Percentiles rank a stretch among this genome's conserved stretches.
Evolutionary conservation across 2,329 filamentous ascomycete species (phyloP).

Genomic region (Talaromyces sp.): DNA sequence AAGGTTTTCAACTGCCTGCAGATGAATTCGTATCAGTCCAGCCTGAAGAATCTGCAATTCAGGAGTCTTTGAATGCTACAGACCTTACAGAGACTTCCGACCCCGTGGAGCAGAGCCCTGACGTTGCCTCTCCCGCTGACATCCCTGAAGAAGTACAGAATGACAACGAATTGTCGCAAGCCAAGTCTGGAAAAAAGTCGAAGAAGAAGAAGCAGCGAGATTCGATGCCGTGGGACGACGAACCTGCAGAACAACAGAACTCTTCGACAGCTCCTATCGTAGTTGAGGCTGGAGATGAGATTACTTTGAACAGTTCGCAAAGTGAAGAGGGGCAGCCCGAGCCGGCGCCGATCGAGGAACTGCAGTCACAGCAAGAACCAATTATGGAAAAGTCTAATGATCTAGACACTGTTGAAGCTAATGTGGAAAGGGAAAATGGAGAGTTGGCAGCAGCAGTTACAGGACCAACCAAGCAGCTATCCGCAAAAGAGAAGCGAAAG

Average conservation of each 20-base stretch:
- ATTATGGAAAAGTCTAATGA: neutral
- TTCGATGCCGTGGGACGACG: constrained; percentile 26
- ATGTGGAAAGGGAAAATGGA: neutral
- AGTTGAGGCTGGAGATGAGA: neutral
- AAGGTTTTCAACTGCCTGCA: neutral
- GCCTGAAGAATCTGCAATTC: neutral
- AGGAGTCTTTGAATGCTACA: neutral
- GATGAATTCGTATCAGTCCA: neutral
- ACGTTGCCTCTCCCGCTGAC: neutral
- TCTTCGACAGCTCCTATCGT: neutral
- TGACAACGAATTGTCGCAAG: neutral
- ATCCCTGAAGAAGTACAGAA: neutral
- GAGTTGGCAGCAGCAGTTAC: neutral
- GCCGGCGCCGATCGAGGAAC: neutral
- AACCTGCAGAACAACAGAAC: constrained; percentile 7
- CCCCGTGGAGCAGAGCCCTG: neutral
- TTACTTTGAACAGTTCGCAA: neutral
- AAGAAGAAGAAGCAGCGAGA: constrained; percentile 37
- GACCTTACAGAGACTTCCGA: neutral
- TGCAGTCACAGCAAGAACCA: neutral
- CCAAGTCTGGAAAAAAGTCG: constrained; percentile 24
- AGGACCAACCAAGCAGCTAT: constrained; percentile 9
- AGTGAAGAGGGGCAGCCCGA: neutral
- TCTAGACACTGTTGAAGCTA: neutral
- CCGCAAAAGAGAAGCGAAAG: constrained; percentile 18